These are phyloP conservation scores for Cicer cuneatum DNA, from an alignment of 306 rosid genomes.

Conservation along the genomic window DNA sequence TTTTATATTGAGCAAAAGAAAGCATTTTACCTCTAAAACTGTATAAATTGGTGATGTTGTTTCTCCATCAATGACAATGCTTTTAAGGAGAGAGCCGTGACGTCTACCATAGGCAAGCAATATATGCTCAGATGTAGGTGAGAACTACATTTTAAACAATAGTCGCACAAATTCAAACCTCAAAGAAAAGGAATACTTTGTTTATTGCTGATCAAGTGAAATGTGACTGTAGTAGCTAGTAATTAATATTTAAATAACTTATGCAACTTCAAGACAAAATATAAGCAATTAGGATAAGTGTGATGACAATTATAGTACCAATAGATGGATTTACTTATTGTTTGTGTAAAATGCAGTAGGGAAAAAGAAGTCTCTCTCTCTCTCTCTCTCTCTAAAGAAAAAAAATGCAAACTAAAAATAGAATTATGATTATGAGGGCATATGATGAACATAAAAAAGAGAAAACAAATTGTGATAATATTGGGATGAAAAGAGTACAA, in stretches of 20 bases:
- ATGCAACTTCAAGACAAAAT: not conserved
- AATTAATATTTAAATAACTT: slow-evolving; percentile 8
- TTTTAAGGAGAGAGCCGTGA: slow-evolving; percentile 67
- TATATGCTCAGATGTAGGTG: slow-evolving; percentile 65
- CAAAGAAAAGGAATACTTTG: not conserved
- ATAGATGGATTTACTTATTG: slow-evolving; percentile 5
- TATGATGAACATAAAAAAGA: not conserved
- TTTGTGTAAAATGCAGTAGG: not conserved
- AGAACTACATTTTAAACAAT: slow-evolving; percentile 53
- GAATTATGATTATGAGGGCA: slow-evolving; percentile 6
- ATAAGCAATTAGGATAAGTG: not conserved
- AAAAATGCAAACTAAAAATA: slow-evolving; percentile 1
- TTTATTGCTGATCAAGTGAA: slow-evolving; percentile 18
- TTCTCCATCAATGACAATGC: slow-evolving; percentile 90
- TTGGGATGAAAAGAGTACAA: slow-evolving; percentile 18
- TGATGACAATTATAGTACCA: slow-evolving; percentile 5
- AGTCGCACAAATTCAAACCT: slow-evolving; percentile 44
- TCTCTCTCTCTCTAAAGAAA: not conserved
- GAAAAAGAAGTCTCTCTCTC: not conserved
- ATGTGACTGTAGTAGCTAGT: slow-evolving; percentile 10
- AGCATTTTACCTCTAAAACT: slow-evolving; percentile 79
- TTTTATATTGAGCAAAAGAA: not conserved
- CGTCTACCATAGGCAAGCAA: slow-evolving; percentile 70
- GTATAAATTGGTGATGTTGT: slow-evolving; percentile 90
- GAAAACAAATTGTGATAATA: not conserved